Conservation (phyloP, 176 grass and related monocot species). For the Avena eriantha region DNA sequence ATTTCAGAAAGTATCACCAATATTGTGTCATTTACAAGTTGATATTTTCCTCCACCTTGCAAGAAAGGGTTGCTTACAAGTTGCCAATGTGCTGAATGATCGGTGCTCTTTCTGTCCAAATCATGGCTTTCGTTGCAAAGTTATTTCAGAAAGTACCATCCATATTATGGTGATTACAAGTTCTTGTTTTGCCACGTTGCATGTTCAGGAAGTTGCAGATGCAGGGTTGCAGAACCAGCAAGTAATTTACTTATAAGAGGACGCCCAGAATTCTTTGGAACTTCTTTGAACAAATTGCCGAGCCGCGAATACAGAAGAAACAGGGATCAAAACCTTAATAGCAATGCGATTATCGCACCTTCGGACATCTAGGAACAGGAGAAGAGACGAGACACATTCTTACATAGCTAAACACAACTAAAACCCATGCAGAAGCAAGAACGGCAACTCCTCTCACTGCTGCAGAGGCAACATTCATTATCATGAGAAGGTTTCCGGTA, state of each 20-base stretch:
- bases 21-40: too few species aligned
- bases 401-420: conserved; percentile 43
- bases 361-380: conserved; percentile 28
- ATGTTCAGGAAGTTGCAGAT: not conserved
- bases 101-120: not conserved
- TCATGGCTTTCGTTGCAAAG: not conserved
- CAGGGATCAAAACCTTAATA: conserved; percentile 25
- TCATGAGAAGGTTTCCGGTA: conserved; percentile 88
- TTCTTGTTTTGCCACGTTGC: not conserved
- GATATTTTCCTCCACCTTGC: too few species aligned
- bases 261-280: conserved; percentile 5
- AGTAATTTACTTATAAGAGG: conserved; percentile 29
- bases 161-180: not conserved
- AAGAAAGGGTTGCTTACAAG: too few species aligned
- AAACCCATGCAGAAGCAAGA: conserved; percentile 42
- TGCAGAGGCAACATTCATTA: not conserved
- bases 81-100: not conserved
- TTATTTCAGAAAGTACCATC: not conserved
- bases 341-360: conserved; percentile 26
- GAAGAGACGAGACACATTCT: conserved; percentile 43
- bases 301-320: conserved; percentile 28
- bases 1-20: too few species aligned
- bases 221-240: not conserved
- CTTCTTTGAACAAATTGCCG: conserved; percentile 52
- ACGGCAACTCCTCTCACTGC: not conserved